These are phyloP conservation scores for Magnusiomyces ingens DNA, from an alignment of 1,139 yeast species.

Conservation along the genomic window DNA sequence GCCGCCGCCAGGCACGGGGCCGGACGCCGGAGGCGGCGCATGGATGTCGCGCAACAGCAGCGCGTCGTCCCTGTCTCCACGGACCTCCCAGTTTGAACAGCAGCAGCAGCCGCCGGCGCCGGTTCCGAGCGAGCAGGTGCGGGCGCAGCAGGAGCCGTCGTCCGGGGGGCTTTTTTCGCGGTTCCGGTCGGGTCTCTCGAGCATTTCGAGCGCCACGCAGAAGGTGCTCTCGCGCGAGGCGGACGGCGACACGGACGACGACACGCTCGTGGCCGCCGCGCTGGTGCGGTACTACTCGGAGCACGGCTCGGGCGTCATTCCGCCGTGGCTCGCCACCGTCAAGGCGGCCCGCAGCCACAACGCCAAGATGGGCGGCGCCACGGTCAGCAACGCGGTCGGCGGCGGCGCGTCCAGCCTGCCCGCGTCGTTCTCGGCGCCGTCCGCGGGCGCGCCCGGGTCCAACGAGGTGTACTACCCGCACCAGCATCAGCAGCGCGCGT, in stretches of 20 bases:
- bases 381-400: neutral
- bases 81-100: too few relatives aligned
- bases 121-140: too few relatives aligned
- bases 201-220: neutral
- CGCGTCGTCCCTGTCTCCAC: too few relatives aligned
- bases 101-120: too few relatives aligned
- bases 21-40: too few relatives aligned
- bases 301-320: neutral
- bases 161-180: neutral
- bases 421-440: neutral
- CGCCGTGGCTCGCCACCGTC: neutral
- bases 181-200: neutral
- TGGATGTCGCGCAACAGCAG: too few relatives aligned
- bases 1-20: too few relatives aligned
- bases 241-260: slow-evolving; percentile 4
- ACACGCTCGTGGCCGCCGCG: neutral
- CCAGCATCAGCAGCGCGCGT: neutral
- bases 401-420: too few relatives aligned
- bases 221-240: neutral
- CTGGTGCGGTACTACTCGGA: neutral
- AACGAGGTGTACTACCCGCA: neutral
- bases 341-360: slow-evolving; percentile 1
- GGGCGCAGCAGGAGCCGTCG: too few relatives aligned
- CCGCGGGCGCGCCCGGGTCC: neutral
- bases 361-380: neutral